These are phyloP conservation scores for Clitopilus hobsonii DNA, from an alignment of 768 basidiomycete genomes.

Conservation along the genomic window DNA sequence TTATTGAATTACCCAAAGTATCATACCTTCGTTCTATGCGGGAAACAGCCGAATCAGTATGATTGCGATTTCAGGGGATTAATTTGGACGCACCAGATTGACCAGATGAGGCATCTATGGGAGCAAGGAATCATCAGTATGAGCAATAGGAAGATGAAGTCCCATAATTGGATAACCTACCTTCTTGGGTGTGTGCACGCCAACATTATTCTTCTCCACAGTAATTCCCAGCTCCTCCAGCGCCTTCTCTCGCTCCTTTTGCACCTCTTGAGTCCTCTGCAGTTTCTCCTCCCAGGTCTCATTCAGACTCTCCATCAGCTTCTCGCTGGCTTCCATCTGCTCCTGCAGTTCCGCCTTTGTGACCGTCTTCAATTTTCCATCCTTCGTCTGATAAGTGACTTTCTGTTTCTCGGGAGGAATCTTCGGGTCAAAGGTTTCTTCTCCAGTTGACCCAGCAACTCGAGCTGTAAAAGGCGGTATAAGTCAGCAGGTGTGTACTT, in stretches of 20 bases:
- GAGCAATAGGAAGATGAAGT: conserved; percentile 3
- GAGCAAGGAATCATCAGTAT: too few species aligned
- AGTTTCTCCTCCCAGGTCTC: conserved; percentile 98
- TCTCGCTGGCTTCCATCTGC: conserved; percentile 93
- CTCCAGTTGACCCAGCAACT: conserved; percentile 61
- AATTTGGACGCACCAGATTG: conserved; percentile 70
- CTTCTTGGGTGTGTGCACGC: conserved; percentile 98
- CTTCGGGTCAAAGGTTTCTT: conserved; percentile 80
- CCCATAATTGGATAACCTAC: conserved; percentile 38
- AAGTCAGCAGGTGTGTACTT: neutral
- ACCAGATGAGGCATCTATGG: conserved; percentile 88
- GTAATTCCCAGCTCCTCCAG: conserved; percentile 96
- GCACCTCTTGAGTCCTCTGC: conserved; percentile 86
- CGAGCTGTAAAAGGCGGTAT: conserved; percentile 44
- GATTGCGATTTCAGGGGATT: conserved; percentile 5
- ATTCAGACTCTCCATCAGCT: conserved; percentile 88
- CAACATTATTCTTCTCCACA: conserved; percentile 93
- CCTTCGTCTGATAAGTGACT: conserved; percentile 90
- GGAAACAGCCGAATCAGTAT: conserved; percentile 9
- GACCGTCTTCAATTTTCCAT: conserved; percentile 91
- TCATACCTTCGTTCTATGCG: conserved; percentile 65
- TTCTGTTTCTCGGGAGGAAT: conserved; percentile 94
- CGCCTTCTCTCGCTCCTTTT: conserved; percentile 96
- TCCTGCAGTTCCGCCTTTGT: conserved; percentile 97
- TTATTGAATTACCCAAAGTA: conserved; percentile 9